Base-by-base conservation (phyloP, 2,329 filamentous ascomycete genomes). In the Rosellinia necatrix region DNA sequence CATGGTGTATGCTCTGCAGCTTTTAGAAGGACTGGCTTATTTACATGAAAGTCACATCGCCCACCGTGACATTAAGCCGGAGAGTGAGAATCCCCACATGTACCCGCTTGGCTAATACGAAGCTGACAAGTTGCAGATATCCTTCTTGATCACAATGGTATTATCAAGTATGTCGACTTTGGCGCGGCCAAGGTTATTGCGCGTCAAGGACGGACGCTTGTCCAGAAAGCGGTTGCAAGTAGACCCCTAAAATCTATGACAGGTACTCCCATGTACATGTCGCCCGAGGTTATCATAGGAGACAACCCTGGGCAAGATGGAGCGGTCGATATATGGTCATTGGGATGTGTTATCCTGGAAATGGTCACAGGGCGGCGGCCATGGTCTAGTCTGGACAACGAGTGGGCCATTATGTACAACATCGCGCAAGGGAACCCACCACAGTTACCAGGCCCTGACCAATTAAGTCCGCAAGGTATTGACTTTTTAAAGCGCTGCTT, bases 381-480 rank as follows among this genome's bases (percentile, higher is more conserved):
- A 1, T 99, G 94, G 94, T 91, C 92, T 22, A 91, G 88, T 62
- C 85, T 97, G 42, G 94, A 99, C 77, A 99, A 99, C 71, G 94
- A 99, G 74, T 99, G 92, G 92, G 94, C 94, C 37, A 97, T 99
- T 76, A 99, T 99, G 94, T 99, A 97, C 81, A 97, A 97, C 78
- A 99, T 99, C 69, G 94, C 94, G 1, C 93, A 96, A 71, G 94
- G 94, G 62, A 96, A 97, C 67, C 90, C 92, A 44, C 94, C 94
- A 5, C 88, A 91, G 70, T 80, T 97, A 53, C 94, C 94, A 1
- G 81, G 84, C 1, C 72, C 79, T 1, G 93, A 97, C 49, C 93
- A 97, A 74, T 83, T 99, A 61, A 94, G 90, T 68, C 83, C 87
- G 0, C 75, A 85, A 53, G 94, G 94, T 19, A 86, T 97, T 61